Conservation (phyloP, 805 yeast genomes). For the Schizosaccharomyces cryophilus region DNA sequence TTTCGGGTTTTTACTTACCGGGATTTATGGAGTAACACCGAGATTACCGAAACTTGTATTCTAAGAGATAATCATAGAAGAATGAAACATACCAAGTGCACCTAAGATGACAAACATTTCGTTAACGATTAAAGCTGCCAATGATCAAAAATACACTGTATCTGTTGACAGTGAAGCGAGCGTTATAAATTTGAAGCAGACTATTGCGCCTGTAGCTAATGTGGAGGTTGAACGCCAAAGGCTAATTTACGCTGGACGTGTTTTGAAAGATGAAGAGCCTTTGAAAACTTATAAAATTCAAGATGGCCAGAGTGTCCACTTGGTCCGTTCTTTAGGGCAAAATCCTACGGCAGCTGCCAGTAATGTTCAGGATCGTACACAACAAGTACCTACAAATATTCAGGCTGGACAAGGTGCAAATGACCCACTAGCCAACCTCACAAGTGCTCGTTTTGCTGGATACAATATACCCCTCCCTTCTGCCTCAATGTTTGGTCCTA, state of each 20-base stretch:
- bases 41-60: not conserved
- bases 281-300: constrained; percentile 57
- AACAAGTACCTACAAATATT: constrained; percentile 44
- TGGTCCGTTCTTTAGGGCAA: constrained; percentile 57
- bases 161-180: constrained; percentile 28
- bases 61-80: not conserved
- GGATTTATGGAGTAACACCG: not conserved
- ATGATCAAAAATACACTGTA: constrained; percentile 51
- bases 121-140: not conserved
- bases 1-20: too few species aligned
- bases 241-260: constrained; percentile 80
- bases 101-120: not conserved
- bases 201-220: constrained; percentile 33
- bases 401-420: constrained; percentile 74
- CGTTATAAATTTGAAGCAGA: constrained; percentile 42
- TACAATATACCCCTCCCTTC: constrained; percentile 56
- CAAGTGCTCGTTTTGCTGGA: constrained; percentile 93
- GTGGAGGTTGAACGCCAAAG: constrained; percentile 64
- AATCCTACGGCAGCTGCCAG: constrained; percentile 13
- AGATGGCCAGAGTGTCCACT: constrained; percentile 65
- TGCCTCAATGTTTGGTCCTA: constrained; percentile 77
- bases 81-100: not conserved
- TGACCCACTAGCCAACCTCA: constrained; percentile 74
- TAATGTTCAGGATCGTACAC: constrained; percentile 9
- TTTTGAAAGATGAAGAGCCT: constrained; percentile 61